Base-by-base conservation (phyloP, 2,329 filamentous ascomycete species). In the Apiospora kogelbergensis region DNA sequence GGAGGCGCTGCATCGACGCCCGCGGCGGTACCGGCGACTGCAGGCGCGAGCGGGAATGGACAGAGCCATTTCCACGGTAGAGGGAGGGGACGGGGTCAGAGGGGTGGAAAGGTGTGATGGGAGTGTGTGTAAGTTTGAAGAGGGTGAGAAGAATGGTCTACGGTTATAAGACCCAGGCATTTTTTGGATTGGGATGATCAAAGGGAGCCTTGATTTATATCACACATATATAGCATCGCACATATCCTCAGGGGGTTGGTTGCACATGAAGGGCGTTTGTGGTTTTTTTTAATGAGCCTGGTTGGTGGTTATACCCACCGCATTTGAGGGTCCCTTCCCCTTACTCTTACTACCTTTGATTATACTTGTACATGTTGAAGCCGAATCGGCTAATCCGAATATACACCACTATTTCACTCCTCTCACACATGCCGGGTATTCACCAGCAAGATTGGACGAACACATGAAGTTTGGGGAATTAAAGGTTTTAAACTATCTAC, bases 51-150 rank as follows among this genome's bases (percentile, higher is more conserved):
- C 22, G 68, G 72, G 53, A 63, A 44, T 67, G 30, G 17, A 3
- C 26, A 57, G 30, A n/a, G 46, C 45, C 37, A 30, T 15, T 42
- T 13, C 13, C 40, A 42, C 13, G 64, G 24, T 9, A 69, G 73
- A 57, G 72, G 71, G 15, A 68, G 72, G 15, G 72, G 72, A 63
- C 72, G 73, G 26, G 72, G 70, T 13, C 69, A 69, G 63, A 72
- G 73, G 66, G 70, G 72, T 22, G 69, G 68, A 15, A 69, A 57
- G 13, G 42, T 68, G 24, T 67, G 45, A 72, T n/a, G 53, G 22
- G 53, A 33, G 5, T 15, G 11, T 15, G 40, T 42, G 7, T 42
- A 42, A 42, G 40, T 15, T 15, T 10, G 13, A 13, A 15, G 9
- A 5, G 13, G 40, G 17, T 15, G 30, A 11, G 30, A 60, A 20